Evolutionary conservation across 345 rosid species (phyloP).

Genomic region (Acer saccharum): DNA sequence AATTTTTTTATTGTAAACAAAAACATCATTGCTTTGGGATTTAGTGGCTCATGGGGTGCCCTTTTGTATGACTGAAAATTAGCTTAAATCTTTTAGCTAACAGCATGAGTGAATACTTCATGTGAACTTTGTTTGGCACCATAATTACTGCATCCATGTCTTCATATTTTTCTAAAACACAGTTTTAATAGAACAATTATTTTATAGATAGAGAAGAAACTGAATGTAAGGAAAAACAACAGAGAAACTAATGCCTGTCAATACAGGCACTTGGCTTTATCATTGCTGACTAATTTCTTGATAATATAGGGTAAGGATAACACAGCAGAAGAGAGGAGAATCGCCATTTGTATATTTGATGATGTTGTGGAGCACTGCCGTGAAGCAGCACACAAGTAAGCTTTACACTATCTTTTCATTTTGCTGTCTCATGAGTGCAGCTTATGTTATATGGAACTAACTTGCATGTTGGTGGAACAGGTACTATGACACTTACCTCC

Average conservation of each 20-base stretch:
- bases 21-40: not conserved
- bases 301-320: slow-evolving; percentile 61
- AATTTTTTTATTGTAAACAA: not conserved
- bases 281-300: slow-evolving; percentile 17
- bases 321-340: slow-evolving; percentile 74
- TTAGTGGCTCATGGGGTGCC: slow-evolving; percentile 4
- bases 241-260: not conserved
- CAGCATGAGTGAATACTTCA: not conserved
- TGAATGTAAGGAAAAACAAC: slow-evolving; percentile 2
- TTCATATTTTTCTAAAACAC: not conserved
- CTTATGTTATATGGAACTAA: not conserved
- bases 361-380: slow-evolving; percentile 75
- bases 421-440: not conserved
- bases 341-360: slow-evolving; percentile 75
- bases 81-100: not conserved
- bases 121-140: not conserved
- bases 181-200: not conserved
- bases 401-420: not conserved
- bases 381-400: slow-evolving; percentile 64
- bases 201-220: not conserved
- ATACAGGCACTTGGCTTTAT: not conserved
- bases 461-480: slow-evolving; percentile 31
- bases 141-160: not conserved
- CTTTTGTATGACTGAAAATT: slow-evolving; percentile 2
- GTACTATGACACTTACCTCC: slow-evolving; percentile 66